Percentiles rank a stretch among this genome's conserved stretches.
These are phyloP conservation scores for Akebia trifoliata DNA, from an alignment of 164 flowering plant genomes.

Conservation along the genomic window DNA sequence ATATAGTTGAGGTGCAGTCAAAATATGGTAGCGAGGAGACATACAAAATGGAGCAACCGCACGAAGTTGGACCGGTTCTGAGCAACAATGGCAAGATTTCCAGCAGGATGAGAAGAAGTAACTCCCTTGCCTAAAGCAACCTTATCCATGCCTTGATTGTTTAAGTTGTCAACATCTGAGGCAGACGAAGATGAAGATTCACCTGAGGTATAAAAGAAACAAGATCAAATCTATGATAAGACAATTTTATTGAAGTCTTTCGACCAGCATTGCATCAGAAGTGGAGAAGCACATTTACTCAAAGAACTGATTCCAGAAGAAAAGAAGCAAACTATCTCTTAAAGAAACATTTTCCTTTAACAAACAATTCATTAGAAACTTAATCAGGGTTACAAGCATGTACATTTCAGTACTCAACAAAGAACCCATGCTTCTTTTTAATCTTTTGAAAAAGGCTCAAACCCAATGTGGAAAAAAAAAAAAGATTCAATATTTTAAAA, in stretches of 20 bases:
- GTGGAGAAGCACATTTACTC: not conserved
- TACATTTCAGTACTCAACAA: not conserved
- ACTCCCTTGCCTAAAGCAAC: constrained; percentile 32
- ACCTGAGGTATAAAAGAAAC: constrained; percentile 31
- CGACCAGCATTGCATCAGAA: constrained; percentile 3
- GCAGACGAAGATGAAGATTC: constrained; percentile 94
- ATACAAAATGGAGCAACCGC: constrained; percentile 72
- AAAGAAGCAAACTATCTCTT: not conserved
- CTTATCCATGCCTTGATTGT: constrained; percentile 48
- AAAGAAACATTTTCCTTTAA: too few species aligned
- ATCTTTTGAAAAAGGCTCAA: too few species aligned
- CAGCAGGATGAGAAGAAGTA: constrained; percentile 38
- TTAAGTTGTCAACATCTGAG: constrained; percentile 81
- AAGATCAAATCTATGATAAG: constrained; percentile 3
- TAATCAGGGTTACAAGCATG: not conserved
- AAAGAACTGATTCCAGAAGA: not conserved
- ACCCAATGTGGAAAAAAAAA: too few species aligned
- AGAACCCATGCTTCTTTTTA: not conserved
- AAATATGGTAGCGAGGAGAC: constrained; percentile 22
- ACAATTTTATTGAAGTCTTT: constrained; percentile 1
- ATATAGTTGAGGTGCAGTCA: too few species aligned
- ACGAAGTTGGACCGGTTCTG: constrained; percentile 43
- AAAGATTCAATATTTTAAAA: too few species aligned
- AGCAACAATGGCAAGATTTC: constrained; percentile 51
- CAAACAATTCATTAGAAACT: not conserved